A percentile compares a stretch with the other conserved stretches of the same genome.
Conservation (phyloP, 202 grass and related monocot species). For the Setaria viridis region DNA sequence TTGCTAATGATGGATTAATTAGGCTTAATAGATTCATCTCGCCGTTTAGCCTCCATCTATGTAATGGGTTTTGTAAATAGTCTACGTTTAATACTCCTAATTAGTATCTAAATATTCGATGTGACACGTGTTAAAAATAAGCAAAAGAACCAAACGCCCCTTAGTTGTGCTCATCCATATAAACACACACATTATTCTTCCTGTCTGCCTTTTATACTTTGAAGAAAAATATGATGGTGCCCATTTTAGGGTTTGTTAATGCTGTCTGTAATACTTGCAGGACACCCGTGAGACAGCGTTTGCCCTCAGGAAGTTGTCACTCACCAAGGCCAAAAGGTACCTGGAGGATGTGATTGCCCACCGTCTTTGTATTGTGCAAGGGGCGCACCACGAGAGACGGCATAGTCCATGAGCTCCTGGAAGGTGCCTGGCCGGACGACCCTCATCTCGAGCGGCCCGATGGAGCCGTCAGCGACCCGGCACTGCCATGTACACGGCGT, state of each 20-base stretch:
- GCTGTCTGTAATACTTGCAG: slow-evolving; percentile 13
- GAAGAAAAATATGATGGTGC: neutral
- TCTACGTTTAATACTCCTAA: too few relatives aligned
- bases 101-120: too few relatives aligned
- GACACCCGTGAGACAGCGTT: slow-evolving; percentile 71
- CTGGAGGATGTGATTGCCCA: slow-evolving; percentile 70
- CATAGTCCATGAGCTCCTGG: slow-evolving; percentile 58
- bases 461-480: slow-evolving; percentile 48
- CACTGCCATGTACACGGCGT: slow-evolving; percentile 50
- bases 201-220: neutral
- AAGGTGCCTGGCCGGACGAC: slow-evolving; percentile 60
- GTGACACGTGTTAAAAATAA: too few relatives aligned
- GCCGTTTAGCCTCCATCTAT: too few relatives aligned
- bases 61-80: too few relatives aligned
- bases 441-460: slow-evolving; percentile 57
- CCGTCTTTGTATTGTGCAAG: slow-evolving; percentile 65
- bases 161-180: neutral
- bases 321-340: slow-evolving; percentile 65
- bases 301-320: slow-evolving; percentile 53
- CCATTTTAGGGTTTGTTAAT: neutral
- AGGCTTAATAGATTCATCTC: too few relatives aligned
- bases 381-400: slow-evolving; percentile 50
- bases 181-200: neutral
- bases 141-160: too few relatives aligned
- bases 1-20: too few relatives aligned